Conservation (phyloP, 1,284 basidiomycete genomes). For the Lignosus rhinocerotis region DNA sequence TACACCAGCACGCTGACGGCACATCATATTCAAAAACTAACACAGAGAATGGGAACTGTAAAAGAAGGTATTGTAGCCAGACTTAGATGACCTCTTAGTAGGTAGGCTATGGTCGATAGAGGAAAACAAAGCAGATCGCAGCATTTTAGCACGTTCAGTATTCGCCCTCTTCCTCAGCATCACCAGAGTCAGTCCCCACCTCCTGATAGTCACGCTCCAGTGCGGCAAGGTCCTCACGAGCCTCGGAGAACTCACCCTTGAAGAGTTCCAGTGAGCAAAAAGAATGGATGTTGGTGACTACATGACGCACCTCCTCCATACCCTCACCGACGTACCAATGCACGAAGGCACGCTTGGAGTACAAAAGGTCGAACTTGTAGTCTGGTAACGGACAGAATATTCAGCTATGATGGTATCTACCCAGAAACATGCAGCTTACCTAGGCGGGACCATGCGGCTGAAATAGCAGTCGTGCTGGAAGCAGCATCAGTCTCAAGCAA, state of each 20-base stretch:
- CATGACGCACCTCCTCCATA: constrained; percentile 79
- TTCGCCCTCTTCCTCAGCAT: constrained; percentile 74
- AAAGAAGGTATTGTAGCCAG: constrained; percentile 24
- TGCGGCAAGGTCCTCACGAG: constrained; percentile 95
- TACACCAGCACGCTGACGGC: neutral
- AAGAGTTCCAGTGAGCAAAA: neutral
- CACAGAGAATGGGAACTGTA: constrained; percentile 12
- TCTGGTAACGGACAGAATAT: constrained; percentile 45
- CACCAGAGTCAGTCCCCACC: constrained; percentile 89
- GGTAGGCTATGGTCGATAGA: constrained; percentile 20
- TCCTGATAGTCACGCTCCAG: constrained; percentile 97
- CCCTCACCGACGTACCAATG: constrained; percentile 97
- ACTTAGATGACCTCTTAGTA: constrained; percentile 19
- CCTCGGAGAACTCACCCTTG: constrained; percentile 93
- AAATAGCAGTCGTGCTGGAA: constrained; percentile 87
- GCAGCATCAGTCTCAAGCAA: constrained; percentile 7
- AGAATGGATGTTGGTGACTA: neutral
- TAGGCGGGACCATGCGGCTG: constrained; percentile 91
- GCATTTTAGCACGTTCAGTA: constrained; percentile 48
- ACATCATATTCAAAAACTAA: constrained; percentile 9
- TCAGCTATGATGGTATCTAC: neutral
- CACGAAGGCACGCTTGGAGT: constrained; percentile 90
- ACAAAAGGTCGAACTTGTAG: constrained; percentile 97
- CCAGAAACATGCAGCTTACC: constrained; percentile 39
- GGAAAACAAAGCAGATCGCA: constrained; percentile 16